Base-by-base conservation (phyloP, 2,329 filamentous ascomycete genomes). In the Aspergillus uvarum region DNA sequence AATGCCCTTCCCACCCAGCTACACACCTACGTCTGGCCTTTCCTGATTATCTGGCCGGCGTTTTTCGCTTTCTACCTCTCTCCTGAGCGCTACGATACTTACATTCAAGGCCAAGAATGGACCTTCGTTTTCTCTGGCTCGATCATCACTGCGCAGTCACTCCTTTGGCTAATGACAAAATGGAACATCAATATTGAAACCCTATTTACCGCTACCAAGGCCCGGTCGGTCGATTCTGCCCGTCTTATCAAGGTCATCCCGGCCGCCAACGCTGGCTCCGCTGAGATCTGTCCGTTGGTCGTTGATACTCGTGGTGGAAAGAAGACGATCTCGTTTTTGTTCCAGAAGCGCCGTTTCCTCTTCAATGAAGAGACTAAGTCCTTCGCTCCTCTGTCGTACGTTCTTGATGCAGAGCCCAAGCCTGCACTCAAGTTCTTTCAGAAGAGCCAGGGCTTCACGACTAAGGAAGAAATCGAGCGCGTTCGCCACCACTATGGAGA, bases 271-370 rank as follows among this genome's bases (percentile, higher is more conserved):
- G 93, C 95, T 48, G 95, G 95, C 54, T 83, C 88, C 48, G 85
- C 92, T 55, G 94, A 97, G 70, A 96, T 99, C 65, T 96, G 92
- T 81, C 81, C 85, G 64, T 82, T 99, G 63, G 78, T 90, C 65
- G 87, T 87, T 72, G 92, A 96, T 69, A 89, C 86, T 74, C 82
- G 85, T 63, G 90, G 86, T 64, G 90, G 87, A 68, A 91, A 91
- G 80, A 82, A 85, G 59, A 93, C 88, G 66, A 78, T 89, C 12
- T 97, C 92, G 10, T 99, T 99, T 79, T 82, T 97, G 59, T 99
- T 99, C 81, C 95, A 99, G 81, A 99, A 99, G 82, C 91, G 95
- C 69, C 90, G 94, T 42, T 99, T 99, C 75, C 85, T 97, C 64
- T 97, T 92, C 81, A 82, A 91, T 65, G 77, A 86, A 53, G 84